Conservation (phyloP, 2,329 filamentous ascomycete genomes). For the Fusarium equiseti region DNA sequence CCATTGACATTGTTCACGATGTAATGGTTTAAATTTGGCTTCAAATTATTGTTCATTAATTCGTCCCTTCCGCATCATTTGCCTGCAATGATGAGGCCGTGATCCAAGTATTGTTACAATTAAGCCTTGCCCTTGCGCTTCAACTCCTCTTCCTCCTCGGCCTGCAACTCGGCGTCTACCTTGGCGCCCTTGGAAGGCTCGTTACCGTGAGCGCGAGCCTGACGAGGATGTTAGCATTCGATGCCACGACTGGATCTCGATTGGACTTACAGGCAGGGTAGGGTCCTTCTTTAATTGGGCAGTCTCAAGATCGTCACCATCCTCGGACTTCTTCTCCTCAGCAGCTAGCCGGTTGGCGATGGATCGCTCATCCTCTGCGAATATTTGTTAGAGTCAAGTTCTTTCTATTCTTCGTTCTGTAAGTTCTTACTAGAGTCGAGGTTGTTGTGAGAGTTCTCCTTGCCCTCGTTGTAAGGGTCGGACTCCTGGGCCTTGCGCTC, state of each 20-base stretch:
- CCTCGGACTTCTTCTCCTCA: constrained; percentile 62
- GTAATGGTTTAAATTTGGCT: neutral
- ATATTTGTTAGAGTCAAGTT: constrained; percentile 34
- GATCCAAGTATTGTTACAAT: constrained; percentile 9
- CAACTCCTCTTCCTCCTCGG: constrained; percentile 75
- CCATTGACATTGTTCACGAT: neutral
- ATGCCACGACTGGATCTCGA: neutral
- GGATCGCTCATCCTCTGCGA: constrained; percentile 74
- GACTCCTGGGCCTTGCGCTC: constrained; percentile 64
- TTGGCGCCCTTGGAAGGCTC: constrained; percentile 78
- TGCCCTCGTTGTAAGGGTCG: constrained; percentile 81
- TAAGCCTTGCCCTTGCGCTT: constrained; percentile 65
- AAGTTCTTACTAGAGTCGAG: constrained; percentile 76
- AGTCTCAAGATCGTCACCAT: constrained; percentile 60
- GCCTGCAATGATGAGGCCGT: constrained; percentile 14
- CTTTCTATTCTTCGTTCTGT: constrained; percentile 54
- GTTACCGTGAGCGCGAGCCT: constrained; percentile 77
- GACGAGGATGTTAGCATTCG: constrained; percentile 10
- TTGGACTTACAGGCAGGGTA: constrained; percentile 65
- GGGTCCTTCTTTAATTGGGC: constrained; percentile 68
- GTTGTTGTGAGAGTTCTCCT: constrained; percentile 74
- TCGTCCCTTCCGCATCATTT: constrained; percentile 16
- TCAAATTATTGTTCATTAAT: constrained; percentile 30
- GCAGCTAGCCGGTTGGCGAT: constrained; percentile 78
- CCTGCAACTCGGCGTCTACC: constrained; percentile 75